phyloP scores from a whole-genome alignment of 352 stramenopile species.

The Achlya hypogyna region DNA sequence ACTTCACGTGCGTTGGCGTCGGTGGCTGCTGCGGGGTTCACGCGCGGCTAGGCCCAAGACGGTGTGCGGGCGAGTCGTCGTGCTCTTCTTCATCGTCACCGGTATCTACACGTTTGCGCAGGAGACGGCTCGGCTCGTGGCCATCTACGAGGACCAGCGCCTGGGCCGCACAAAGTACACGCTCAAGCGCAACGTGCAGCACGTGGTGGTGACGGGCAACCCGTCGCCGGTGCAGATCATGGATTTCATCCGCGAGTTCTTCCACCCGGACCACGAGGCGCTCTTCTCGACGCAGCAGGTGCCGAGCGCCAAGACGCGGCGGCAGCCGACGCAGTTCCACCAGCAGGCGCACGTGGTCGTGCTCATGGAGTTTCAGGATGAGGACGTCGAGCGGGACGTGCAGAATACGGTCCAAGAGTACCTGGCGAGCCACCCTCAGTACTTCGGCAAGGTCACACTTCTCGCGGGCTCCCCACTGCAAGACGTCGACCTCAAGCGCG shows the following conservation, averaged over 20 bases:
- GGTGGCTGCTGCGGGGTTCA: not conserved
- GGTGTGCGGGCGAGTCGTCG: constrained; percentile 60
- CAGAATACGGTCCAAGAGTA: constrained; percentile 59
- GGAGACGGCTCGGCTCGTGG: constrained; percentile 68
- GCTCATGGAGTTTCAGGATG: constrained; percentile 62
- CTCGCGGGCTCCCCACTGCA: constrained; percentile 61
- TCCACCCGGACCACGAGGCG: constrained; percentile 71
- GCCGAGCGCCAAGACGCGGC: constrained; percentile 35
- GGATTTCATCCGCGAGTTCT: constrained; percentile 85
- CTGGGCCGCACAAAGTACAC: constrained; percentile 49
- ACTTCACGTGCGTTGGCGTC: constrained; percentile 37
- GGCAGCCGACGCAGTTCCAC: constrained; percentile 33
- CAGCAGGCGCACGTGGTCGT: constrained; percentile 66
- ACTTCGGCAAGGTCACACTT: constrained; percentile 72
- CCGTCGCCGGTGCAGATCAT: constrained; percentile 67
- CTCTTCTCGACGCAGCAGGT: constrained; percentile 19
- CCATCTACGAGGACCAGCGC: constrained; percentile 62
- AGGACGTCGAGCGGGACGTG: constrained; percentile 33
- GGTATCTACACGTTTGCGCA: constrained; percentile 84
- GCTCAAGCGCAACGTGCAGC: constrained; percentile 48
- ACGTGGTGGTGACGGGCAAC: constrained; percentile 83
- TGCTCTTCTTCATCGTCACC: constrained; percentile 77
- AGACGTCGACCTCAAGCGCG: constrained; percentile 42
- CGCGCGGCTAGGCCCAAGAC: constrained; percentile 45
- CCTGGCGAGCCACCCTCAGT: constrained; percentile 54